Percentiles rank a stretch among this genome's conserved stretches.
phyloP scores from a whole-genome alignment of 2,329 filamentous ascomycete genomes.

The Exutisphaerella laricina region DNA sequence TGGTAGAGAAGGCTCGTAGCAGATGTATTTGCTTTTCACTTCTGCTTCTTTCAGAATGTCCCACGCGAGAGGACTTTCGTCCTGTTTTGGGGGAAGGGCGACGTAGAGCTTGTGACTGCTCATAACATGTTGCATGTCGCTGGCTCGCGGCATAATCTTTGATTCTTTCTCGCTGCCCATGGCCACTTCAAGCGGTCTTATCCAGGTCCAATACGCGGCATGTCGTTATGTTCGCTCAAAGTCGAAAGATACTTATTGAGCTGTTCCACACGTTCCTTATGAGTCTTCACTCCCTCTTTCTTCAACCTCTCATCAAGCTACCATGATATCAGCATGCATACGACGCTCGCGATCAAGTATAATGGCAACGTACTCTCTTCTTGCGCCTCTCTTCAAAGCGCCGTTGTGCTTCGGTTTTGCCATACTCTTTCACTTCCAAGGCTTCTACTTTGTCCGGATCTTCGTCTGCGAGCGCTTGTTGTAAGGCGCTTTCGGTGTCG shows the following conservation, averaged over 20 bases:
- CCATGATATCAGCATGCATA: not conserved
- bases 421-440: constrained; percentile 24
- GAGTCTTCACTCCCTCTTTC: constrained; percentile 85
- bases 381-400: constrained; percentile 73
- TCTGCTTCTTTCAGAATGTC: too few relatives aligned
- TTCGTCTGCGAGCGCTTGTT: constrained; percentile 34
- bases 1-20: too few relatives aligned
- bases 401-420: constrained; percentile 80
- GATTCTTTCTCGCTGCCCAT: too few relatives aligned
- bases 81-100: too few relatives aligned
- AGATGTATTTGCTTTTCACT: too few relatives aligned
- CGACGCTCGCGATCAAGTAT: constrained; percentile 4
- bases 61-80: too few relatives aligned
- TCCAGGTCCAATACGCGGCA: constrained; percentile 60
- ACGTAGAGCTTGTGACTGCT: too few relatives aligned
- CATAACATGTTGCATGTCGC: too few relatives aligned
- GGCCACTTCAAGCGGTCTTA: too few relatives aligned
- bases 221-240: constrained; percentile 95
- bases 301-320: constrained; percentile 76
- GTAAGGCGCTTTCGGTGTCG: constrained; percentile 27
- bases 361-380: constrained; percentile 61
- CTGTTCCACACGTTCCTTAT: constrained; percentile 94
- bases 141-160: too few relatives aligned
- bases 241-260: constrained; percentile 88
- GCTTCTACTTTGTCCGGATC: constrained; percentile 21